phyloP scores from a whole-genome alignment of 495 filamentous ascomycete species.

The Aspergillus sclerotioniger region DNA sequence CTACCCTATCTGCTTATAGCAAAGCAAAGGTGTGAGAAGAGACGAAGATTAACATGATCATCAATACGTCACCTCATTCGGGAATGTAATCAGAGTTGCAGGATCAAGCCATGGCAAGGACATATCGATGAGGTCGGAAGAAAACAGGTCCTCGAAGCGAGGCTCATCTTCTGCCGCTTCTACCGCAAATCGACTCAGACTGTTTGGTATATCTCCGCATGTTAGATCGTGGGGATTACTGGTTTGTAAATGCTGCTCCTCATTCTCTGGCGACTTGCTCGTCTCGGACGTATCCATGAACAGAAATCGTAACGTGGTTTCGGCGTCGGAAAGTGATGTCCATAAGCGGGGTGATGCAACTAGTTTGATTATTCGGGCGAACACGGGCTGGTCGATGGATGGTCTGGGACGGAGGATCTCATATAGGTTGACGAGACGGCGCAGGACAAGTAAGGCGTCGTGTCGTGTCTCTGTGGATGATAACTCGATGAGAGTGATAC shows the following conservation, averaged over 20 bases:
- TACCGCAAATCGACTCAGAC: neutral
- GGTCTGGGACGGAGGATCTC: neutral
- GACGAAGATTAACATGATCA: no score
- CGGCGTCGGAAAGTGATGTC: neutral
- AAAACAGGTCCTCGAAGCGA: neutral
- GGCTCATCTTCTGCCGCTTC: neutral
- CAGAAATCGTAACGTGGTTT: neutral
- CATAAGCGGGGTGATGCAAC: neutral
- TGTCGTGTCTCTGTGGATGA: neutral
- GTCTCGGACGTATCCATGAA: neutral
- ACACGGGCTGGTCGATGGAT: neutral
- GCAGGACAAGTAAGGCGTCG: neutral
- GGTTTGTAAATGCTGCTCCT: neutral
- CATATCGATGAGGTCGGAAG: slow-evolving; percentile 1
- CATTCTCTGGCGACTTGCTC: neutral
- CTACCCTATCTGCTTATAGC: no score
- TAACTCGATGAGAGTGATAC: neutral
- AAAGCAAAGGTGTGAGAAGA: no score
- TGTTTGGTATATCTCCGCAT: neutral
- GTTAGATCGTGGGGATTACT: neutral
- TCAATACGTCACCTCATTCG: neutral
- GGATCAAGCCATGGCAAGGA: slow-evolving; percentile 4
- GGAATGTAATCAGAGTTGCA: neutral
- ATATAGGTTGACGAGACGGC: neutral
- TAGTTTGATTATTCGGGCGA: neutral